Base-by-base conservation (phyloP, 352 stramenopile genomes). In the Globisporangium okanoganense region DNA sequence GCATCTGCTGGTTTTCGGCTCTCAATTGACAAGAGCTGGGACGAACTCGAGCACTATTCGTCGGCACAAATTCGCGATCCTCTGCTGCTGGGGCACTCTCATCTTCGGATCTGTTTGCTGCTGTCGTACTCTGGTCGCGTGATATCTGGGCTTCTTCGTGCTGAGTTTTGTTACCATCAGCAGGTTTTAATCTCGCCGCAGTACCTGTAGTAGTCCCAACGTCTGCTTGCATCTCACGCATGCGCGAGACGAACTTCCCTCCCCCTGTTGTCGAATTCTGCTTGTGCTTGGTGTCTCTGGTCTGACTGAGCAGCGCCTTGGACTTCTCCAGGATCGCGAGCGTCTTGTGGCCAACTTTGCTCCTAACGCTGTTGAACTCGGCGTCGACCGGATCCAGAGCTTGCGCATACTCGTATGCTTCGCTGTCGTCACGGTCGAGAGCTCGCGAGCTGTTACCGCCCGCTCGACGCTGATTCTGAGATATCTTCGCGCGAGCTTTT, bases 311-410 rank as follows among this genome's bases (percentile, higher is more conserved):
- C n/a, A 88, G 67, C 1, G 56, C 52, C 27, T 77, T 77, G 13
- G 74, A 79, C 12, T 72, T 71, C 43, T 87, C 72, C 0, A 90
- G 64, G 22, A 90, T 87, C 0, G 80, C 78, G 5, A 82, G 66
- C 9, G 80, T 90, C 38, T 72, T 70, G 49, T 74, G 43, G 4
- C 78, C 76, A 4, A 89, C 67, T 70, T 80, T 87, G 29, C 60
- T 72, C 5, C 71, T 69, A 9, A 76, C 56, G 2, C 67, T 64
- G 29, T 70, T 56, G 36, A 85, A 87, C 13, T 67, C 70, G 20
- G 64, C 61, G 13, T 80, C 70, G 1, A 75, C 53, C 5, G 72
- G 58, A 6, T 67, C 55, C 3, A 58, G 44, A 27, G 65, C 62
- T 2, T 65, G 38, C 13, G 49, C 63, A 45, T 66, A 56, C 5